phyloP scores from a whole-genome alignment of 306 rosid genomes.

The Acacia confusa region DNA sequence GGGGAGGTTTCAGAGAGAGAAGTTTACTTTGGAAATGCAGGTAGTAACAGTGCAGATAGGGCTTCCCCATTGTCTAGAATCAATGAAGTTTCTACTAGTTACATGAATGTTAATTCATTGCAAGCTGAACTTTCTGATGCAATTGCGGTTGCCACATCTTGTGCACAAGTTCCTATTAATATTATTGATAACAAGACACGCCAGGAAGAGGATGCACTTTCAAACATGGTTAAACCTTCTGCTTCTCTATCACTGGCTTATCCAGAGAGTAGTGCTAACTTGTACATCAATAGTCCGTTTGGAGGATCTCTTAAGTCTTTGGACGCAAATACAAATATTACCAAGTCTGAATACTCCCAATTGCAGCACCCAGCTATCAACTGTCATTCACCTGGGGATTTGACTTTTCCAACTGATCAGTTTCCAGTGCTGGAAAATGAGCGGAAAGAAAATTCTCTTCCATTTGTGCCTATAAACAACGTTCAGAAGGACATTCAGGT shows the following conservation, averaged over 20 bases:
- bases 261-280: constrained; percentile 40
- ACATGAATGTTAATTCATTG: constrained; percentile 27
- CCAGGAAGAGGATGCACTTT: constrained; percentile 36
- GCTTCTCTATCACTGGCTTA: constrained; percentile 36
- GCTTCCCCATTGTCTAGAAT: constrained; percentile 39
- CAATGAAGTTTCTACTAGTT: constrained; percentile 41
- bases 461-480: constrained; percentile 32
- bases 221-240: constrained; percentile 33
- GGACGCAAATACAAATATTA: constrained; percentile 36
- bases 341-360: constrained; percentile 38
- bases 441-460: constrained; percentile 38
- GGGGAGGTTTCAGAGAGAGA: constrained; percentile 39
- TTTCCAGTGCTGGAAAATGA: constrained; percentile 38
- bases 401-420: constrained; percentile 36
- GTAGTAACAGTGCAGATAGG: constrained; percentile 29
- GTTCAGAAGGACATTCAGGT: constrained; percentile 42
- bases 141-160: constrained; percentile 37
- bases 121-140: constrained; percentile 42
- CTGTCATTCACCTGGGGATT: constrained; percentile 37
- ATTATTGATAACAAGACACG: constrained; percentile 38
- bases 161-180: constrained; percentile 39
- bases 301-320: constrained; percentile 41
- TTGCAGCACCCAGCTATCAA: constrained; percentile 35
- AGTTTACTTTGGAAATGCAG: constrained; percentile 34
- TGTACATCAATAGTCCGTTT: constrained; percentile 30